Percentiles rank a stretch among this genome's conserved stretches.
phyloP scores from a whole-genome alignment of 2,329 filamentous ascomycete genomes.

The Exophiala aquamarina region DNA sequence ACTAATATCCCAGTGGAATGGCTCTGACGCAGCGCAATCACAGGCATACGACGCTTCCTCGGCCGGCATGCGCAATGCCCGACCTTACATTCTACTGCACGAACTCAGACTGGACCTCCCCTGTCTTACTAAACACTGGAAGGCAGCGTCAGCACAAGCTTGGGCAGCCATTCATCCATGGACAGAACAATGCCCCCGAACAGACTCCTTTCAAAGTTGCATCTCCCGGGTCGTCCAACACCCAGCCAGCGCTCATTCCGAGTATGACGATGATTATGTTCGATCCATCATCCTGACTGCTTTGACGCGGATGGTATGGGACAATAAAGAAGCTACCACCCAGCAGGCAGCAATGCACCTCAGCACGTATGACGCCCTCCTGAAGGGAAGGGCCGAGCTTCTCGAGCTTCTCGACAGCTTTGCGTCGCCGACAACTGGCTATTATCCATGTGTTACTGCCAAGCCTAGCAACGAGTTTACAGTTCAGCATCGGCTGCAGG shows the following conservation, averaged over 20 bases:
- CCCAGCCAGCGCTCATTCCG: constrained; percentile 5
- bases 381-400: constrained; percentile 5
- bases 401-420: constrained; percentile 6
- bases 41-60: constrained; percentile 12
- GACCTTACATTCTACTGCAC: constrained; percentile 7
- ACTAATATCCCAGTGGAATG: neutral
- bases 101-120: constrained; percentile 7
- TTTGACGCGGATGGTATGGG: constrained; percentile 5
- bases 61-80: constrained; percentile 10
- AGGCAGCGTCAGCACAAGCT: constrained; percentile 1
- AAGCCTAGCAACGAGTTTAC: neutral
- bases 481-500: neutral
- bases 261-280: constrained; percentile 6
- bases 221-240: constrained; percentile 4
- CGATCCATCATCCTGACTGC: constrained; percentile 5
- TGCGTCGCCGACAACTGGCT: constrained; percentile 4
- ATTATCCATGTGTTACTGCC: neutral
- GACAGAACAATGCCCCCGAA: constrained; percentile 4
- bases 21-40: constrained; percentile 5
- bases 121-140: constrained; percentile 2
- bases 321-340: constrained; percentile 8
- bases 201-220: constrained; percentile 5
- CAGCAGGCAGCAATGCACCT: constrained; percentile 6
- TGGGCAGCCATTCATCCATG: constrained; percentile 4
- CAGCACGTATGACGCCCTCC: constrained; percentile 5